Base-by-base conservation (phyloP, 176 grass and related monocot species). In the Raddia distichophylla region DNA sequence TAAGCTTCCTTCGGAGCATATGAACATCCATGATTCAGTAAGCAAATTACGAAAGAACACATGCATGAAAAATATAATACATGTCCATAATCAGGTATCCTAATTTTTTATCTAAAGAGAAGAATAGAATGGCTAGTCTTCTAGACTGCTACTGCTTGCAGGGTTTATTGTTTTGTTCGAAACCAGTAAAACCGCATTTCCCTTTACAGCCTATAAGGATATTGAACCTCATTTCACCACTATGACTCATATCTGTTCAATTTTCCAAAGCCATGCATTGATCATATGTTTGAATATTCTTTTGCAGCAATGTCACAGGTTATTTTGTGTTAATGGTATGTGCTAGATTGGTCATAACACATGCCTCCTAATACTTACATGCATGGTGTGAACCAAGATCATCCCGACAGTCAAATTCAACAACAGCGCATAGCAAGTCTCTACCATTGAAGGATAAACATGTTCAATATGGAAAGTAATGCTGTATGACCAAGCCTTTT, bases 1-100 rank as follows among this genome's bases (percentile, higher is more conserved):
- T 99, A 99, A 89, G 96, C 96, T 95, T 99, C 96, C 96, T 99
- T 90, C 72, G 59, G 49, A 74, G 35, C 76, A 87, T 59, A 82
- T 58, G 44, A 83, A 78, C 52, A 86, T 77, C 22, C 60, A 86
- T 46, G 14, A 74, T 82, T 81, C n/a, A 78, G 68, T 60, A 82
- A 5, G 51, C 51, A 73, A 59, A 40, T 64, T 78, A 17, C 57
- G 58, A 78, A 64, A 9, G 63, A 71, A 71, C 40, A 86, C n/a
- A 40, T 89, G 17, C 6, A 53, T 42, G 59, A 32, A 54, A 74
- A 56, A 60, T 67, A 71, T 16, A 49, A 42, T 45, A 86, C 16
- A 42, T 45, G 10, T 1, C 3, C 40, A 57, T 17, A 46, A 17
- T 69, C 16, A 79, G 9, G 19, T 68, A 33, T 50, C 45, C n/a